Conservation (phyloP, 2,329 filamentous ascomycete species). For the Claviceps humidiphila region DNA sequence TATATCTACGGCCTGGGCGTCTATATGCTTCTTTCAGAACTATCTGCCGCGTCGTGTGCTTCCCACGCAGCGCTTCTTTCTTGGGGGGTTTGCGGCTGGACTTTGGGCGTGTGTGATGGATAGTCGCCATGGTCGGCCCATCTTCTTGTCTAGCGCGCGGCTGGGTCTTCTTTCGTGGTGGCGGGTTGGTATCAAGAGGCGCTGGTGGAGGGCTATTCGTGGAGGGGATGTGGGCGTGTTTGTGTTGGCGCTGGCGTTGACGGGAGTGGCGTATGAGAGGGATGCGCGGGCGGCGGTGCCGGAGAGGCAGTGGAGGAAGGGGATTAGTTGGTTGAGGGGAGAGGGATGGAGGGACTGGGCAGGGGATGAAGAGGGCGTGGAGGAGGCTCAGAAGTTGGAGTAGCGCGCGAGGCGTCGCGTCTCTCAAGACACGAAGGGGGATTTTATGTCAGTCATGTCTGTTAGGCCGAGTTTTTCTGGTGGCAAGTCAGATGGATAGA, state of each 20-base stretch:
- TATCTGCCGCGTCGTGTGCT: constrained; percentile 62
- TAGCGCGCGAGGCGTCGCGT: background rate
- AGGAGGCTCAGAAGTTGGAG: constrained; percentile 10
- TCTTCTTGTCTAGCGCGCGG: constrained; percentile 69
- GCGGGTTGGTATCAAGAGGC: constrained; percentile 86
- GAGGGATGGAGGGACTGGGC: constrained; percentile 63
- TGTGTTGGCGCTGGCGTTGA: constrained; percentile 61
- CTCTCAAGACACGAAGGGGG: no score
- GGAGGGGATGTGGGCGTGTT: constrained; percentile 80
- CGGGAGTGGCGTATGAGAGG: constrained; percentile 65
- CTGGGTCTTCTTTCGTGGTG: constrained; percentile 72
- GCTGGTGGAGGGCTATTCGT: constrained; percentile 73
- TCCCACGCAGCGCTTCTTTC: constrained; percentile 75
- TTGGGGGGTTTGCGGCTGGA: constrained; percentile 75
- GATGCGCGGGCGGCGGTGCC: constrained; percentile 50
- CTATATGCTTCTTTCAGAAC: constrained; percentile 77
- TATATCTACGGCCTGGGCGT: constrained; percentile 79
- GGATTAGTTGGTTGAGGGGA: constrained; percentile 58
- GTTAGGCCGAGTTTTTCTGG: no score
- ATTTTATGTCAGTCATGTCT: no score
- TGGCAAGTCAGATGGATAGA: no score
- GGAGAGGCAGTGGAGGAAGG: constrained; percentile 56
- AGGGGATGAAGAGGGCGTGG: constrained; percentile 34
- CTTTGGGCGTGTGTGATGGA: constrained; percentile 67
- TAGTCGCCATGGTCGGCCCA: constrained; percentile 45